These are phyloP conservation scores for Thymus quinquecostatus DNA, from an alignment of 257 asterid species.

Conservation along the genomic window DNA sequence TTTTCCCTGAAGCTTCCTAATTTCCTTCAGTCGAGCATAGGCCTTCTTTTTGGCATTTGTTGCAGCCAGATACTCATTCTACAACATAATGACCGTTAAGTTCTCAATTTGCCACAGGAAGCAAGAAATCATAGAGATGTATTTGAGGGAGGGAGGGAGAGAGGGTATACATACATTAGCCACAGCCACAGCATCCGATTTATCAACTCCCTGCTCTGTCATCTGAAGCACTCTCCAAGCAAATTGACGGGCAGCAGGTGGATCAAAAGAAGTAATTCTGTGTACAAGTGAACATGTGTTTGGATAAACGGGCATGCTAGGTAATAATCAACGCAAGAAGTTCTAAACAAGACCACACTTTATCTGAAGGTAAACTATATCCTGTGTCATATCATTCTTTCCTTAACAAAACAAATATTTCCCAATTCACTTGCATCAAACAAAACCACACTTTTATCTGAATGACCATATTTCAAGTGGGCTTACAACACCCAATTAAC, in stretches of 20 bases:
- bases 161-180: constrained; percentile 67
- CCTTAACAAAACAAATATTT: background rate
- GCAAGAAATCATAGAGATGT: background rate
- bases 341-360: background rate
- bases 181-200: constrained; percentile 64
- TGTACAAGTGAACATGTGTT: constrained; percentile 3
- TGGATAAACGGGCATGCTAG: background rate
- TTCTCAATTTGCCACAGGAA: background rate
- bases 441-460: background rate
- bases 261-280: constrained; percentile 73
- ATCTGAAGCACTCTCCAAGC: constrained; percentile 87
- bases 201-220: constrained; percentile 73
- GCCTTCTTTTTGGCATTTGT: constrained; percentile 65
- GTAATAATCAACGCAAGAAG: background rate
- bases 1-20: constrained; percentile 67
- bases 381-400: background rate
- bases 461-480: background rate
- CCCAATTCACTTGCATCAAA: background rate
- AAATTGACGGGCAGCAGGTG: constrained; percentile 82
- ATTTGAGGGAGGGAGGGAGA: background rate
- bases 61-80: constrained; percentile 77
- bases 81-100: constrained; percentile 24
- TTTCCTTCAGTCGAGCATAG: constrained; percentile 69
- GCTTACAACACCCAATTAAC: background rate
- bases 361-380: background rate